Evolutionary conservation across 2,329 filamentous ascomycete species (phyloP), one percentile per base, ranked within the genome.

Genomic region (Gnomoniopsis smithogilvyi): DNA sequence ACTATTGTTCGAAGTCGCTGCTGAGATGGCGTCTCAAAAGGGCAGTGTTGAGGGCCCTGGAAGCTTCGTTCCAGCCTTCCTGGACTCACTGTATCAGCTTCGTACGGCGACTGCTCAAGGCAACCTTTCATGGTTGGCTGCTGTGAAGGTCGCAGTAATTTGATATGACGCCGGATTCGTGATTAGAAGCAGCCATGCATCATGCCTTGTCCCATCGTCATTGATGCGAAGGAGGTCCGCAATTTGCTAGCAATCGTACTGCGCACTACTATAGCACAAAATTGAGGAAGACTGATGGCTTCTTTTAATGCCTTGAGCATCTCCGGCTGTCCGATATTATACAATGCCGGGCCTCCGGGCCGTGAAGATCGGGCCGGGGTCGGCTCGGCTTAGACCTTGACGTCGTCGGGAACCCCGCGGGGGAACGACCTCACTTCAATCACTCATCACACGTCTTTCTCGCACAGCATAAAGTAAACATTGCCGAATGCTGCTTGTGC

Each of bases 21-120:
- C 91, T 0, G 88, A 94, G 74, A 74, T 76, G 53, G 85, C 86
- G 0, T 90, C 90, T 0, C 83, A 83, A 67, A 77, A 85, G 54
- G 66, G 76, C 0, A 81, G 87, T 63, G 91, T 95, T 3, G 80
- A 78, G 60, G 94, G 94, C 0, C 92, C 94, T 0, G 94, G 94
- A 0, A 91, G 87, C 0, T 97, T 97, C 76, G 86, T 96, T 14
- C 89, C 92, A 0, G 88, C 88, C 0, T 93, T 97, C 68, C 76
- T 97, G 46, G 94, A 98, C 66, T 89, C 84, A 73, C 67, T 88
- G 63, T 80, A 80, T 65, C 70, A 70, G 24, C 67, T 85, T 69
- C 58, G 63, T 7, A 56, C 46, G 19, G 33, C n/a, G 3, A 54
- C 53, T 53, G 54, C 51, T 43, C 22, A 26, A 3, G 58, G 59